phyloP scores from a whole-genome alignment of 345 rosid genomes.

The Reutealis trisperma region DNA sequence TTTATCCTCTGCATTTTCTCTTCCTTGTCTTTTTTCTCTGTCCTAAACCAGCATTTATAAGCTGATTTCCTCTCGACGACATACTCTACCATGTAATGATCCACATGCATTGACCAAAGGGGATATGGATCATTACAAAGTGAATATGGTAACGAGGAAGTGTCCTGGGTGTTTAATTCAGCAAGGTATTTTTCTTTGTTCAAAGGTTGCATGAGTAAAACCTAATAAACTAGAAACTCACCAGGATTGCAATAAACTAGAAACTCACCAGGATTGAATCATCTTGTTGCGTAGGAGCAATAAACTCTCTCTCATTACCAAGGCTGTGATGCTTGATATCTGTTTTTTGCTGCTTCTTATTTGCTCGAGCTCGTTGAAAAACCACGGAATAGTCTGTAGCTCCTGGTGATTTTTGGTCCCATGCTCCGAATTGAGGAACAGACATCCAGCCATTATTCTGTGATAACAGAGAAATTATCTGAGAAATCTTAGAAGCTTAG shows the following conservation, averaged over 20 bases:
- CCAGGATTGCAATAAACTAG: background rate
- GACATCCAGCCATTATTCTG: conserved; percentile 52
- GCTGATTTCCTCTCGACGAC: background rate
- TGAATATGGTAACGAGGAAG: conserved; percentile 14
- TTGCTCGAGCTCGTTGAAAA: conserved; percentile 65
- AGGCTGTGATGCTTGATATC: conserved; percentile 43
- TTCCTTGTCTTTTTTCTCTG: background rate
- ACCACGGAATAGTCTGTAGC: conserved; percentile 63
- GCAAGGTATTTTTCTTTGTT: background rate
- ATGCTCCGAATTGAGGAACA: conserved; percentile 80
- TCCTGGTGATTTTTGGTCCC: conserved; percentile 56
- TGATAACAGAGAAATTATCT: background rate
- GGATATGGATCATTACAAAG: conserved; percentile 38
- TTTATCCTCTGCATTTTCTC: background rate
- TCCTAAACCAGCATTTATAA: background rate
- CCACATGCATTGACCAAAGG: conserved; percentile 49
- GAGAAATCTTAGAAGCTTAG: background rate
- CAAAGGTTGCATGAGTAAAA: background rate
- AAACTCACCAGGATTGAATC: conserved; percentile 53
- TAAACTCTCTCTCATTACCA: conserved; percentile 53
- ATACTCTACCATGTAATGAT: conserved; percentile 32
- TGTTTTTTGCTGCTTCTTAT: conserved; percentile 58
- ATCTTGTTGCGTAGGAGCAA: conserved; percentile 36
- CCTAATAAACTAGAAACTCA: background rate
- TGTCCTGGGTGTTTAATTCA: too few species aligned